Evolutionary conservation across 2,329 filamentous ascomycete species (phyloP), one percentile per base, ranked within the genome.

Genomic region (Fusarium mexicanum): DNA sequence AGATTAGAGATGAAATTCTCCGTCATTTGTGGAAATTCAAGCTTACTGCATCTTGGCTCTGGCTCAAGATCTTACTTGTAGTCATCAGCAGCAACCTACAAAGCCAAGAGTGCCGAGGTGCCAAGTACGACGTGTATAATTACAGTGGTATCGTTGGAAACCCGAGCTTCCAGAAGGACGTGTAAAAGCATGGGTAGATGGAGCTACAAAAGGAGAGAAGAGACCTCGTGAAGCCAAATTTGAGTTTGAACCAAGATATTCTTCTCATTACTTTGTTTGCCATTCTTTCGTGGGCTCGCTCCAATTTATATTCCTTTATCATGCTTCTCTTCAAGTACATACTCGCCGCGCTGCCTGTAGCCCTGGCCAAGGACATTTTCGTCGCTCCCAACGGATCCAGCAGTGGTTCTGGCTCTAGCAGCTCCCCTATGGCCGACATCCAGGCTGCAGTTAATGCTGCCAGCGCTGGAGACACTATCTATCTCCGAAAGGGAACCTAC

Each of bases 391-490:
- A 80, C 6, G 86, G 86, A 44, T 67, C 64, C 1, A 82, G 81
- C 55, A 80, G 72, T 43, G 85, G 85, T 18, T 82, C 81, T 6
- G 78, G 83, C 17, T 79, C 78, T 24, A 60, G 55, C 22, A 60
- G 46, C 9, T 77, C 82, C 8, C 86, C 85, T 3, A 81, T 82
- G 38, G 80, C 80, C n/a, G 85, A 84, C 5, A 86, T 87, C 46
- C 85, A 87, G 74, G 76, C 78, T 3, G 85, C 84, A 10, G 82
- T 87, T 11, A 75, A 86, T 68, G 81, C 80, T 35, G 86, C 85
- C n/a, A 80, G 77, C 12, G 81, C 85, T 13, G 86, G 86, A 13
- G 85, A 86, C 70, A 84, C 78, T 22, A 85, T 87, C 53, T 82
- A 83, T 59, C 80, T 87, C 9, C 82, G 83, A 10, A 84, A 82